Conservation (phyloP, 169 alveolate genomes). For the Plasmodium falciparum region DNA sequence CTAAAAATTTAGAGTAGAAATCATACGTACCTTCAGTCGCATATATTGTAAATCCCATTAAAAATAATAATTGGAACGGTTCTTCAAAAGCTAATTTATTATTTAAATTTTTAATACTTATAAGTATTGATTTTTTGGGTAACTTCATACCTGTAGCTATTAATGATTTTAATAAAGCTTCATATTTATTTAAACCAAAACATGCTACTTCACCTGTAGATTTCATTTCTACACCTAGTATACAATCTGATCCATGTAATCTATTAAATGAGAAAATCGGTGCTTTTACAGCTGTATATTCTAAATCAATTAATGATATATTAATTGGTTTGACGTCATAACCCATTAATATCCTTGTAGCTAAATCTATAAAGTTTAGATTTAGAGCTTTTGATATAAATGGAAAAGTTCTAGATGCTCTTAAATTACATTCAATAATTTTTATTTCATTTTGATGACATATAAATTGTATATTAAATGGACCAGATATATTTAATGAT, state of each 20-base stretch:
- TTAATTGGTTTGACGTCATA: conserved; percentile 87
- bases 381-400: conserved; percentile 89
- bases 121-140: conserved; percentile 81
- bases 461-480: conserved; percentile 92
- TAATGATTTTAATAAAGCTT: conserved; percentile 91
- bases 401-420: conserved; percentile 92
- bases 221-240: conserved; percentile 93
- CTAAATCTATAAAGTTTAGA: conserved; percentile 89
- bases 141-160: conserved; percentile 88
- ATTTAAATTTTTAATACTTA: conserved; percentile 81
- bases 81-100: conserved; percentile 81
- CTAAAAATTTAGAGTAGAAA: conserved; percentile 67
- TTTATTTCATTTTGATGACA: conserved; percentile 91
- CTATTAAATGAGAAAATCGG: conserved; percentile 92
- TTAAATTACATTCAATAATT: conserved; percentile 92
- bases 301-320: conserved; percentile 90
- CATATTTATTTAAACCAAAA: conserved; percentile 89
- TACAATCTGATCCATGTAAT: conserved; percentile 89
- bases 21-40: conserved; percentile 87
- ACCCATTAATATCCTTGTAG: conserved; percentile 86
- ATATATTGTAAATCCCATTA: conserved; percentile 83
- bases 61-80: conserved; percentile 78
- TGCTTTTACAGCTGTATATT: conserved; percentile 89
- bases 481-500: conserved; percentile 90
- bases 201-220: conserved; percentile 92